Percentiles rank a stretch among this genome's conserved stretches.
Conservation (phyloP, 805 yeast genomes). For the Starmerella bacillaris region DNA sequence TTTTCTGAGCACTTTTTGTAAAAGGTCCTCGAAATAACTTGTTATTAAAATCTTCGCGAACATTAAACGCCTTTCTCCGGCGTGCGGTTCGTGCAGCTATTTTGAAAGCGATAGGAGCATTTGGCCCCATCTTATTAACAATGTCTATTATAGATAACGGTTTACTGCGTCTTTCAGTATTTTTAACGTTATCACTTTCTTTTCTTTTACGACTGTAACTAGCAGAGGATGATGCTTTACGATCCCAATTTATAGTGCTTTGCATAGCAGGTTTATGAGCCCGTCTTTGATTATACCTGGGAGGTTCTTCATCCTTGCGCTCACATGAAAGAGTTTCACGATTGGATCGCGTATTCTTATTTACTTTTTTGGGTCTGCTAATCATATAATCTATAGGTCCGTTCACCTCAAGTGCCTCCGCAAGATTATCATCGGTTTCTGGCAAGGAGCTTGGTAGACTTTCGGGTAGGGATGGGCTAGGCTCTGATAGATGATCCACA, state of each 20-base stretch:
- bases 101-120: slow-evolving; percentile 3
- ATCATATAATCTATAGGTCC: slow-evolving; percentile 8
- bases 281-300: too few relatives aligned
- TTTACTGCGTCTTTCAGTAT: not conserved
- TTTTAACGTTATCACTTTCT: too few relatives aligned
- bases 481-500: slow-evolving; percentile 1
- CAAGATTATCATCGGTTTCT: not conserved
- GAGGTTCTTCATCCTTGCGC: too few relatives aligned
- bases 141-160: slow-evolving; percentile 1
- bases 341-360: too few relatives aligned
- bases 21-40: slow-evolving; percentile 3
- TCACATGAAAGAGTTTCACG: too few relatives aligned
- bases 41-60: slow-evolving; percentile 2
- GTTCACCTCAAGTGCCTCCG: not conserved
- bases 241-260: too few relatives aligned
- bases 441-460: slow-evolving; percentile 1
- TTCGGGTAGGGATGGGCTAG: slow-evolving; percentile 1
- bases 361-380: slow-evolving; percentile 1
- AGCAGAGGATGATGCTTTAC: too few relatives aligned
- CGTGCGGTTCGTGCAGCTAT: slow-evolving; percentile 11
- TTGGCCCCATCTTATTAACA: slow-evolving; percentile 2
- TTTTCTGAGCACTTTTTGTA: slow-evolving; percentile 1
- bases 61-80: too few relatives aligned
- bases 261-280: too few relatives aligned
- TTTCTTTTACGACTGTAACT: too few relatives aligned